Conservation (phyloP, 2,329 filamentous ascomycete genomes). For the Penicillium brasilianum region DNA sequence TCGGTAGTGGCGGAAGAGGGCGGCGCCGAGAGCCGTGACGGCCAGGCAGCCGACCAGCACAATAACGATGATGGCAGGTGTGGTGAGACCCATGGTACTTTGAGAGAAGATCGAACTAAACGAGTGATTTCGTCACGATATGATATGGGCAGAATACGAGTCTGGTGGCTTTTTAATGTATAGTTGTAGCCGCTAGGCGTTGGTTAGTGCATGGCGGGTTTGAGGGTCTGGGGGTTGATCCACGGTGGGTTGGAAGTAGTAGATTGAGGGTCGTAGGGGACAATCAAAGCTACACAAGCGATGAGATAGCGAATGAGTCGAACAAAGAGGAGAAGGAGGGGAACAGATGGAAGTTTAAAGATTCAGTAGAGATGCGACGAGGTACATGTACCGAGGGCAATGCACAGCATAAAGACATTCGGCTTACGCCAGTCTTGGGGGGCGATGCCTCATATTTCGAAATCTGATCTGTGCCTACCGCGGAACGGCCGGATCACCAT, state of each 20-base stretch:
- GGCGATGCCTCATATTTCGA: constrained; percentile 23
- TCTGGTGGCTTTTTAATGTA: background rate
- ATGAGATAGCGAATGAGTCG: background rate
- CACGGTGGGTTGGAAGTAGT: background rate
- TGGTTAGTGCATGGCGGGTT: constrained; percentile 12
- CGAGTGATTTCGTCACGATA: background rate
- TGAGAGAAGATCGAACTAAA: background rate
- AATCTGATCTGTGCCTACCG: constrained; percentile 16
- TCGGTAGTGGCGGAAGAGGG: constrained; percentile 35
- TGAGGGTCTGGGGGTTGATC: constrained; percentile 9
- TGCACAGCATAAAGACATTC: constrained; percentile 3
- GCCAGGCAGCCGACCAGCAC: constrained; percentile 41
- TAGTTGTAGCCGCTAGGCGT: constrained; percentile 8
- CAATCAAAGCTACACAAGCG: background rate
- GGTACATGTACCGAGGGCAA: constrained; percentile 7
- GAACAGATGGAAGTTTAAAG: background rate
- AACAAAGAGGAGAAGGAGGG: background rate
- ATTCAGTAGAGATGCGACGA: constrained; percentile 2
- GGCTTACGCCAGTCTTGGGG: constrained; percentile 15
- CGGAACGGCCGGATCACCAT: constrained; percentile 2
- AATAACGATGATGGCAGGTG: constrained; percentile 25
- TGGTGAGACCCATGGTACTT: constrained; percentile 18
- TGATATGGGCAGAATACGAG: background rate
- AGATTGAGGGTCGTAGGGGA: background rate
- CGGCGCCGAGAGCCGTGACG: constrained; percentile 36